Percentiles rank a stretch among this genome's conserved stretches.
These are phyloP conservation scores for Kluyveromyces dobzhanskii DNA, from an alignment of 805 yeast species.

Conservation along the genomic window DNA sequence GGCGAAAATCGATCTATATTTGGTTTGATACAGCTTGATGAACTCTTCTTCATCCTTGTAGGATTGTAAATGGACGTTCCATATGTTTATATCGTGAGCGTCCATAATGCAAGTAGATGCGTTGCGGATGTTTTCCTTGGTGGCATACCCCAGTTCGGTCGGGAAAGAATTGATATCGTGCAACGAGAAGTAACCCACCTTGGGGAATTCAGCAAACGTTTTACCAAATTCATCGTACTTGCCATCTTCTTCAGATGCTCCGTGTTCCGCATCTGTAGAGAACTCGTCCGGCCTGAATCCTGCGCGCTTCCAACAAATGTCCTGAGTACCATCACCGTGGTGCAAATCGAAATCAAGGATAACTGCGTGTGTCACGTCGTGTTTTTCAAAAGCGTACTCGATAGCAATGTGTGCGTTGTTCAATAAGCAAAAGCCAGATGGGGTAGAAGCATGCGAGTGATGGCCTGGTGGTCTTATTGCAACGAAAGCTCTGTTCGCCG, in stretches of 20 bases:
- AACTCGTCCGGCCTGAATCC: constrained; percentile 27
- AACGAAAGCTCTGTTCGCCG: constrained; percentile 46
- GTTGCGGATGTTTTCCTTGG: constrained; percentile 58
- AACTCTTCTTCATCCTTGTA: constrained; percentile 61
- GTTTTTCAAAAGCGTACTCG: constrained; percentile 58
- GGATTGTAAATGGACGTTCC: constrained; percentile 75
- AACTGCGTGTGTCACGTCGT: constrained; percentile 70
- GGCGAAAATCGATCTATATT: constrained; percentile 52
- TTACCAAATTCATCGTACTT: constrained; percentile 41
- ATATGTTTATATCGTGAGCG: constrained; percentile 70
- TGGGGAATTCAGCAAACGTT: constrained; percentile 37
- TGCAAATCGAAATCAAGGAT: constrained; percentile 78
- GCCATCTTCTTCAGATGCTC: constrained; percentile 22
- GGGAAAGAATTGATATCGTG: constrained; percentile 86
- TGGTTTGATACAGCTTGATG: constrained; percentile 47
- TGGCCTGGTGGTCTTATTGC: constrained; percentile 81
- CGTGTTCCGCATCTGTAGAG: constrained; percentile 5
- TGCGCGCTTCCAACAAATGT: constrained; percentile 73
- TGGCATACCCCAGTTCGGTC: constrained; percentile 70
- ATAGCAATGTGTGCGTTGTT: constrained; percentile 78
- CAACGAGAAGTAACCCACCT: constrained; percentile 73
- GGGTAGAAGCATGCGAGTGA: constrained; percentile 75
- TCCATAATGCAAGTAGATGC: constrained; percentile 69
- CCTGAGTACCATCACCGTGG: constrained; percentile 87
- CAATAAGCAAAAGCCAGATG: constrained; percentile 75